Conservation (phyloP, 139 green algal genomes). For the Cymbomonas tetramitiformis region DNA sequence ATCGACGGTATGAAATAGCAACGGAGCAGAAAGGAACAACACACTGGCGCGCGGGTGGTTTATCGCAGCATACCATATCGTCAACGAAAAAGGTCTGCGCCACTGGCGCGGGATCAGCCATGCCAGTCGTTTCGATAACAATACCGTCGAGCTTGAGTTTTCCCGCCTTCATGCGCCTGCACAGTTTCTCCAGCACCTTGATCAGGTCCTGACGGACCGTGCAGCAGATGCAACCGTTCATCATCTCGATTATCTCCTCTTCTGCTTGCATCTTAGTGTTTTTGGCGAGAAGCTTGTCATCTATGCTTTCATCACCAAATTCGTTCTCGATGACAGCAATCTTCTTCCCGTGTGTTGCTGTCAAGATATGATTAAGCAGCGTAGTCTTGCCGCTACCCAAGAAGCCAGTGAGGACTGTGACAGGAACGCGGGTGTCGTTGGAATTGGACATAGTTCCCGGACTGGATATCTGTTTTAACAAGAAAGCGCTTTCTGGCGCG, state of each 20-base stretch:
- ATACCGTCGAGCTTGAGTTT: constrained; percentile 51
- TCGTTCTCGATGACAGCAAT: constrained; percentile 29
- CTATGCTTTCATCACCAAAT: constrained; percentile 94
- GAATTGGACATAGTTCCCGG: too few relatives aligned
- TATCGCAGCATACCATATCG: too few relatives aligned
- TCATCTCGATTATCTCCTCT: constrained; percentile 69
- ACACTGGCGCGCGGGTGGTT: too few relatives aligned
- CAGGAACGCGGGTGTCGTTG: constrained; percentile 49
- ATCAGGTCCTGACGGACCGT: constrained; percentile 38
- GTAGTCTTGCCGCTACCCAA: constrained; percentile 71
- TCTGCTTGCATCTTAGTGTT: constrained; percentile 25
- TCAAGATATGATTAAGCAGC: constrained; percentile 85
- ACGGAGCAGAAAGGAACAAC: too few relatives aligned
- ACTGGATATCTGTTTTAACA: too few relatives aligned
- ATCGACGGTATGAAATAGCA: too few relatives aligned
- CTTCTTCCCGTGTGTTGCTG: constrained; percentile 25
- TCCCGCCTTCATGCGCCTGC: neutral
- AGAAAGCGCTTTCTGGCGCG: too few relatives aligned
- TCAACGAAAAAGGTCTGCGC: constrained; percentile 79
- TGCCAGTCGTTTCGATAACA: constrained; percentile 68
- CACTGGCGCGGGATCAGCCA: constrained; percentile 69
- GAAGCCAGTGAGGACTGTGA: constrained; percentile 87
- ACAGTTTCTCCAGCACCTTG: constrained; percentile 16
- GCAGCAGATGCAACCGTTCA: constrained; percentile 92
- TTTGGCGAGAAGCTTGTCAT: constrained; percentile 37